phyloP scores from a whole-genome alignment of 371 early-diverging fungal genomes.

The Zopfochytrium polystomum region DNA sequence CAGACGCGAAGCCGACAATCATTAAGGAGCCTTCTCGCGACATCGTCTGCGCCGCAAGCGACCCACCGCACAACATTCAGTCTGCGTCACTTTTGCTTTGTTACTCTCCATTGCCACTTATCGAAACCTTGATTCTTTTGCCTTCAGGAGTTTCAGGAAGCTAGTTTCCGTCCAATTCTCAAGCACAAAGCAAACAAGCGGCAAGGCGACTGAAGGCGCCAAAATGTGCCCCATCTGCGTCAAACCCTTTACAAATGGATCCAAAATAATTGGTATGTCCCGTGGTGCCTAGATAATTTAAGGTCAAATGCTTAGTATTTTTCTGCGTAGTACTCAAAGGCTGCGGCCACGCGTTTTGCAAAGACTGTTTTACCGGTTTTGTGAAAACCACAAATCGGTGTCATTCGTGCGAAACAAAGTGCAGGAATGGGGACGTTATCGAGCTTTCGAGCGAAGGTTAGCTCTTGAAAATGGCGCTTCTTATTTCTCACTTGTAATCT shows the following conservation, averaged over 20 bases:
- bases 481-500: slow-evolving; percentile 10
- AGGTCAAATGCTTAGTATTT: no score
- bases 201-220: slow-evolving; percentile 32
- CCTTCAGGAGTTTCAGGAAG: slow-evolving; percentile 61
- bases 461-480: not conserved
- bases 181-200: slow-evolving; percentile 20
- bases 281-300: not conserved
- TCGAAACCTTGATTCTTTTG: slow-evolving; percentile 4
- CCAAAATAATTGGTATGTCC: slow-evolving; percentile 62
- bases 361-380: slow-evolving; percentile 73
- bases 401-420: slow-evolving; percentile 74
- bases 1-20: slow-evolving; percentile 59
- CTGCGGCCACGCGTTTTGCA: slow-evolving; percentile 89
- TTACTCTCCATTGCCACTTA: not conserved
- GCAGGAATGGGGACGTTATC: slow-evolving; percentile 69
- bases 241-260: slow-evolving; percentile 72
- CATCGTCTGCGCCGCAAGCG: slow-evolving; percentile 67
- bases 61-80: slow-evolving; percentile 66
- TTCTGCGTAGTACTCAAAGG: slow-evolving; percentile 57
- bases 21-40: slow-evolving; percentile 57
- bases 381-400: slow-evolving; percentile 70
- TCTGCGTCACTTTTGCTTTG: slow-evolving; percentile 18
- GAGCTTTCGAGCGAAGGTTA: slow-evolving; percentile 74
- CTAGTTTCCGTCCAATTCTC: slow-evolving; percentile 73
- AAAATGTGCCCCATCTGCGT: slow-evolving; percentile 80